Conservation (phyloP, 2,329 filamentous ascomycete genomes). For the Stemphylium vesicarium region DNA sequence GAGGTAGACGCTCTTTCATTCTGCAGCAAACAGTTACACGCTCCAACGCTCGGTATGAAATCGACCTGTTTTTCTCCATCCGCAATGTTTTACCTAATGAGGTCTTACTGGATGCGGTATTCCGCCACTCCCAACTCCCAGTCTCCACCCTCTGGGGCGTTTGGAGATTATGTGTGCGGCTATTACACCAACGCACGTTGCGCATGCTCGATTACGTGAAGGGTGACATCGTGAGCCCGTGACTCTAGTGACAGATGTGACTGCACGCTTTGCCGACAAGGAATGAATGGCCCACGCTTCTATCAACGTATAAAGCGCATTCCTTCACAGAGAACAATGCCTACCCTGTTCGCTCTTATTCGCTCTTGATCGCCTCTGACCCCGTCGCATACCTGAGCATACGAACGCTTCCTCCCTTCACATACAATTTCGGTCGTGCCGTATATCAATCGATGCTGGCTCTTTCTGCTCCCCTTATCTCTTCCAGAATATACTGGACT, state of each 20-base stretch:
- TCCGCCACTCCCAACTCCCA: not conserved
- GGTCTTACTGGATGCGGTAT: not conserved
- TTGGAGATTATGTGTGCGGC: not conserved
- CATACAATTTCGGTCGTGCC: not conserved
- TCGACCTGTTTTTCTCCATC: not conserved
- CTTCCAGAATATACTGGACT: not conserved
- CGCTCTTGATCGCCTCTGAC: not conserved
- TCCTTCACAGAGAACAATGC: constrained; percentile 2
- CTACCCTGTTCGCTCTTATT: not conserved
- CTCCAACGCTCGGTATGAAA: not conserved
- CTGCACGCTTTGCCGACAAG: constrained; percentile 3
- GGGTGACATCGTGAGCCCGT: not conserved
- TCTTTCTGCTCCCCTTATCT: not conserved
- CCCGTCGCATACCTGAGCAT: not conserved
- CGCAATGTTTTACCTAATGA: not conserved
- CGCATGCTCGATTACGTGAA: not conserved
- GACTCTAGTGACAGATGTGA: constrained; percentile 12
- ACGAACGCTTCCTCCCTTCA: constrained; percentile 1
- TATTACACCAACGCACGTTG: not conserved
- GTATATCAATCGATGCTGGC: not conserved
- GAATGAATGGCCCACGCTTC: not conserved
- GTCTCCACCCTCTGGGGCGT: not conserved
- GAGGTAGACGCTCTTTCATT: no score
- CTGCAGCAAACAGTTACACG: no score
- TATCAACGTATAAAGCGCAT: not conserved